A percentile compares a stretch with the other conserved stretches of the same genome.
These are phyloP conservation scores for Nasturtium officinale DNA, from an alignment of 345 rosid species.

Conservation along the genomic window DNA sequence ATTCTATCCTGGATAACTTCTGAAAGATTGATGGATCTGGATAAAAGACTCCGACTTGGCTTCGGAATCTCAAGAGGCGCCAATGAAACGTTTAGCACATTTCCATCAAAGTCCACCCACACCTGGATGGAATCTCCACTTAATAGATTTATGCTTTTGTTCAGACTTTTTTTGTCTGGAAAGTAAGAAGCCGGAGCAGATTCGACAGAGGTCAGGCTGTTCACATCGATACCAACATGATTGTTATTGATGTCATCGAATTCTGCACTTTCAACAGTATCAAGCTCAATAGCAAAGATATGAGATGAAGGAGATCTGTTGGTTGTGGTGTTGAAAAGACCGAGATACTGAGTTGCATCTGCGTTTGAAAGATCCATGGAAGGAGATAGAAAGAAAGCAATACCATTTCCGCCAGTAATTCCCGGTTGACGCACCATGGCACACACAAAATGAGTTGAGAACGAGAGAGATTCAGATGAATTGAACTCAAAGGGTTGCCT, in stretches of 20 bases:
- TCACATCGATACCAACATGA: conserved; percentile 67
- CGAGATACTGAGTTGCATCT: conserved; percentile 43
- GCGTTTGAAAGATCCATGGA: conserved; percentile 38
- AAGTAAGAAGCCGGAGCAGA: conserved; percentile 52
- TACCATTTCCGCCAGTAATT: conserved; percentile 48
- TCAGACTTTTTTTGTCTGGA: conserved; percentile 18
- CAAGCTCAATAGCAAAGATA: conserved; percentile 65
- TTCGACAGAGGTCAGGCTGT: conserved; percentile 43
- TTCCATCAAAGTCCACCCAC: conserved; percentile 65
- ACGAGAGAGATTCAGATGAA: conserved; percentile 42
- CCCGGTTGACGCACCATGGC: conserved; percentile 46
- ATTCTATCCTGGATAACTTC: conserved; percentile 43
- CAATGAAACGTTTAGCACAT: conserved; percentile 49
- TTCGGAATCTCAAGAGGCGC: conserved; percentile 45
- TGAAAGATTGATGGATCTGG: conserved; percentile 48
- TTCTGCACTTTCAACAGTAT: conserved; percentile 54
- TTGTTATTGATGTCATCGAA: conserved; percentile 53
- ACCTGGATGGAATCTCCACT: conserved; percentile 56
- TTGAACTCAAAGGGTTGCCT: conserved; percentile 47
- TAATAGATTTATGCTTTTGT: conserved; percentile 40
- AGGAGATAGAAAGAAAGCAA: conserved; percentile 52
- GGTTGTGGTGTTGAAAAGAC: conserved; percentile 53
- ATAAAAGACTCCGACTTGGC: conserved; percentile 55
- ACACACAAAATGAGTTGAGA: conserved; percentile 51
- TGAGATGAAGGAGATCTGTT: conserved; percentile 45